Evolutionary conservation across 2,329 filamentous ascomycete genomes (phyloP).

Genomic region (Neophaeococcomyces mojaviensis): DNA sequence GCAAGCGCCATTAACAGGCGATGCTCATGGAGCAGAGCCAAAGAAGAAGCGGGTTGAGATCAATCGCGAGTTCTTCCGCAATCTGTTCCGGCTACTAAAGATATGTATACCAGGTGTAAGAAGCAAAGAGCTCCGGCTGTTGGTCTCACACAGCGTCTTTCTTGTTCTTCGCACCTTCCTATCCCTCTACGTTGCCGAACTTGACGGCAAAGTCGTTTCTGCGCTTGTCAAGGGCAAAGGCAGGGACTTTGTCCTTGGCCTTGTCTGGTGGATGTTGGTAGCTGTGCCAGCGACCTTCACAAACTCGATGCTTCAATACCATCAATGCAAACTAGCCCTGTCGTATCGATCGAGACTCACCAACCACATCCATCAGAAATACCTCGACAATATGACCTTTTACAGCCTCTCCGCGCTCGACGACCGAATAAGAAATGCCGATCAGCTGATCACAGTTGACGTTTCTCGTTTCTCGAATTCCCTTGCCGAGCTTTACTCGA

Average conservation of each 20-base stretch:
- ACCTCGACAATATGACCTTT: constrained; percentile 95
- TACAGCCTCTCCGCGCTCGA: constrained; percentile 93
- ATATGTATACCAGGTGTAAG: constrained; percentile 88
- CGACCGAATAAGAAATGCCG: constrained; percentile 96
- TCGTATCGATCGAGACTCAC: constrained; percentile 90
- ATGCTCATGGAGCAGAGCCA: constrained; percentile 25
- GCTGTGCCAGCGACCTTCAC: constrained; percentile 94
- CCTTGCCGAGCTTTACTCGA: constrained; percentile 89
- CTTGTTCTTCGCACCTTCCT: constrained; percentile 83
- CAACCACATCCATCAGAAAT: constrained; percentile 90
- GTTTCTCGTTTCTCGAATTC: constrained; percentile 95
- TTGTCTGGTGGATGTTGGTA: constrained; percentile 98
- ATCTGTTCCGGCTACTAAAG: constrained; percentile 65
- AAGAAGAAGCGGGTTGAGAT: constrained; percentile 76
- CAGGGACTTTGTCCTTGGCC: constrained; percentile 75
- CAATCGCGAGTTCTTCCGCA: constrained; percentile 78
- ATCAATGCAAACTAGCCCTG: constrained; percentile 88
- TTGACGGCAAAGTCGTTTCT: constrained; percentile 90
- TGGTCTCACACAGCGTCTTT: constrained; percentile 90
- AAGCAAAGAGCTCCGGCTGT: constrained; percentile 76
- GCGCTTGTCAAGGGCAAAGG: constrained; percentile 85
- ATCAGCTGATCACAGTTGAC: constrained; percentile 94
- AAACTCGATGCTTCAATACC: constrained; percentile 97
- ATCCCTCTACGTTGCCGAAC: constrained; percentile 88
- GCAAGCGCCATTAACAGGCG: constrained; percentile 32